Evolutionary conservation across 495 filamentous ascomycete species (phyloP), one percentile per base, ranked within the genome.

Genomic region (Astrothelium macrocarpum): DNA sequence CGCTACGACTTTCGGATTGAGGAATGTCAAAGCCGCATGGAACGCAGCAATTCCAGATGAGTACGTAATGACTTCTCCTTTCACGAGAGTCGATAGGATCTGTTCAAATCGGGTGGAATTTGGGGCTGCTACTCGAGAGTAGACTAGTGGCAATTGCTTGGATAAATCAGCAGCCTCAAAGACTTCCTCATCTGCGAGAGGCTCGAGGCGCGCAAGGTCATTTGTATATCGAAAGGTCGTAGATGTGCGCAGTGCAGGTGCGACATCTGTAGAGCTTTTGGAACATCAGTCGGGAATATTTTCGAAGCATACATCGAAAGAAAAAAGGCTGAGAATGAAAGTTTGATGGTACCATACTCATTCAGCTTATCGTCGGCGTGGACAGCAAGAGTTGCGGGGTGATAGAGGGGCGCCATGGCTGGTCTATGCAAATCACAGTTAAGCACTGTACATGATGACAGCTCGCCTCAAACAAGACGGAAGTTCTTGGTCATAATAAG

Each of bases 311-410:
- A n/a, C n/a, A n/a, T n/a, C n/a, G n/a, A n/a, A n/a, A n/a, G n/a
- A n/a, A n/a, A n/a, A n/a, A n/a, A n/a, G n/a, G n/a, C n/a, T n/a
- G n/a, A n/a, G n/a, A n/a, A n/a, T n/a, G n/a, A n/a, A n/a, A n/a
- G n/a, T n/a, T n/a, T n/a, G n/a, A n/a, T n/a, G n/a, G n/a, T n/a
- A n/a, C 16, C 49, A 9, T 56, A 56, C 49, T 56, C 49, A 77
- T 89, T 88, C 62, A 93, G 78, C 66, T 75, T 77, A 76, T 96
- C 90, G 67, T 96, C 92, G 60, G 87, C 90, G 76, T 97, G 93
- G 64, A 97, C 79, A n/a, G 87, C 84, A 58, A 83, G 83, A 28
- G 91, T 94, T 28, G 89, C 76, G 53, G 84, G 71, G 1, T 80
- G 80, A 63, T 68, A 67, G 29, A 39, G 31, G 61, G 56, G 23